phyloP scores from a whole-genome alignment of 2,329 filamentous ascomycete genomes.

The Ramularia endophylla region DNA sequence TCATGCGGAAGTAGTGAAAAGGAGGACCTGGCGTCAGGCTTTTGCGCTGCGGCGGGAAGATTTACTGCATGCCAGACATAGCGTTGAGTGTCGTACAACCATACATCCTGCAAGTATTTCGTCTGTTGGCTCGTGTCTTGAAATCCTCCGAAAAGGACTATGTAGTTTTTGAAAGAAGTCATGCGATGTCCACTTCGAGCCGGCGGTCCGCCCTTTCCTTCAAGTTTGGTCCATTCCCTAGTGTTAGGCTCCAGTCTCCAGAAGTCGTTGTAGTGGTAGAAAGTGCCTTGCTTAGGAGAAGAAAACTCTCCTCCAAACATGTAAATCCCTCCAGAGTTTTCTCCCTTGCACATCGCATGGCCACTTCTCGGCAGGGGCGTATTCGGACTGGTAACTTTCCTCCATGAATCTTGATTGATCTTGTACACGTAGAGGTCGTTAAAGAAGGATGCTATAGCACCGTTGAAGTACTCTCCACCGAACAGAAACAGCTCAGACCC shows the following conservation, averaged over 20 bases:
- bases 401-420: constrained; percentile 84
- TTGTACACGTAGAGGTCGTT: constrained; percentile 65
- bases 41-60: constrained; percentile 65
- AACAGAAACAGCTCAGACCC: constrained; percentile 85
- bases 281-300: constrained; percentile 93
- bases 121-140: constrained; percentile 95
- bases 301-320: constrained; percentile 96
- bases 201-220: constrained; percentile 71
- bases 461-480: constrained; percentile 94
- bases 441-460: constrained; percentile 68
- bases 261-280: constrained; percentile 99
- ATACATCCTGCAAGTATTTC: constrained; percentile 87
- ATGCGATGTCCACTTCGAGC: constrained; percentile 74
- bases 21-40: constrained; percentile 84
- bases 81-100: constrained; percentile 88
- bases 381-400: constrained; percentile 83
- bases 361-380: constrained; percentile 84
- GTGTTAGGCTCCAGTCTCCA: constrained; percentile 82
- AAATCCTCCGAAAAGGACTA: constrained; percentile 92
- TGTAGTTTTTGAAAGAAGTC: constrained; percentile 96
- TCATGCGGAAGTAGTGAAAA: constrained; percentile 92
- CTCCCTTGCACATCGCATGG: constrained; percentile 89
- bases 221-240: constrained; percentile 86
- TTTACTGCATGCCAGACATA: constrained; percentile 77
- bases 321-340: constrained; percentile 79